Percentiles rank a stretch among this genome's conserved stretches.
These are phyloP conservation scores for Trifolium subterraneum DNA, from an alignment of 306 rosid species.

Conservation along the genomic window DNA sequence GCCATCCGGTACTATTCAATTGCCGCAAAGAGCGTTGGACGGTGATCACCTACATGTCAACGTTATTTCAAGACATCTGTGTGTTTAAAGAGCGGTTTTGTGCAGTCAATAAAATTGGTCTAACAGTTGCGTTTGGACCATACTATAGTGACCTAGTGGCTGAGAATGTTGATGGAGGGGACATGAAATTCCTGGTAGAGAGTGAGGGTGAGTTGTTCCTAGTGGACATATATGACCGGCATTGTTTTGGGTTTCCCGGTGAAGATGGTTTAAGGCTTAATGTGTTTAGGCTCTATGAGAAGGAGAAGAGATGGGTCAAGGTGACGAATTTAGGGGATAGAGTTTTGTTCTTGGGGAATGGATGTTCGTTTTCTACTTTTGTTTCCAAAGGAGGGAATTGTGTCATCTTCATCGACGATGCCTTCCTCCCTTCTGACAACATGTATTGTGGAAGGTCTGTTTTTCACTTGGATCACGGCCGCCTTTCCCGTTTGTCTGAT, in stretches of 20 bases:
- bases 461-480: constrained; percentile 51
- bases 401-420: background rate
- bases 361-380: background rate
- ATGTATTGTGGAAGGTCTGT: constrained; percentile 43
- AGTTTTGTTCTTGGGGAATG: background rate
- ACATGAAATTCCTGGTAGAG: background rate
- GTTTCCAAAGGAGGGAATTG: background rate
- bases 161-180: background rate
- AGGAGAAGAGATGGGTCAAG: background rate
- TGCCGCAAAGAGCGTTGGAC: background rate
- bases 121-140: background rate
- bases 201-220: background rate
- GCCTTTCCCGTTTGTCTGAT: constrained; percentile 52
- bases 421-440: background rate
- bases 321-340: background rate
- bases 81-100: background rate
- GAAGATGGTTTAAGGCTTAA: background rate
- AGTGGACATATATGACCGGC: background rate
- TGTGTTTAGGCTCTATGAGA: background rate
- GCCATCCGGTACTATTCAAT: background rate
- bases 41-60: background rate
- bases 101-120: background rate
- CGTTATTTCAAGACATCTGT: background rate
- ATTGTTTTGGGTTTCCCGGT: background rate
- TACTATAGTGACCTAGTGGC: background rate